A percentile compares a stretch with the other conserved stretches of the same genome.
These are phyloP conservation scores for Aspergillus cavernicola DNA, from an alignment of 495 filamentous ascomycete genomes.

Conservation along the genomic window DNA sequence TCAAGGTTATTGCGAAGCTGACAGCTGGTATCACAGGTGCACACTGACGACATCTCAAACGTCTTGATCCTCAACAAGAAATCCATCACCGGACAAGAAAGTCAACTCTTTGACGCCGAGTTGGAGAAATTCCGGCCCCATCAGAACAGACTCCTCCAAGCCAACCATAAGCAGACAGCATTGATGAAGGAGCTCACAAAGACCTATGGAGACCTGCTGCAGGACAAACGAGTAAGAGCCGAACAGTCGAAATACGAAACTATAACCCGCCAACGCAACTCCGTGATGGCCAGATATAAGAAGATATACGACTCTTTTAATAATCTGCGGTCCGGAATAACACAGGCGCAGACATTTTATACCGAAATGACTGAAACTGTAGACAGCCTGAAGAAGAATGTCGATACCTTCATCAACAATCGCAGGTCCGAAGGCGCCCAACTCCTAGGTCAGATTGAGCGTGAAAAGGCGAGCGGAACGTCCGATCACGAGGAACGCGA, in stretches of 20 bases:
- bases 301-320: conserved; percentile 90
- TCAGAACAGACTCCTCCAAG: conserved; percentile 84
- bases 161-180: conserved; percentile 87
- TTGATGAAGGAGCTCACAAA: conserved; percentile 93
- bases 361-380: conserved; percentile 93
- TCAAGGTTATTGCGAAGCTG: conserved; percentile 4
- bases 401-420: conserved; percentile 95
- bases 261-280: conserved; percentile 75
- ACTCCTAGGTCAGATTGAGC: conserved; percentile 82
- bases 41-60: conserved; percentile 94
- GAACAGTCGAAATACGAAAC: conserved; percentile 93
- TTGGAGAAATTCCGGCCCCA: conserved; percentile 95
- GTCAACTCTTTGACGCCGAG: conserved; percentile 85
- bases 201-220: conserved; percentile 81
- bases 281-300: conserved; percentile 83
- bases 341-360: conserved; percentile 88
- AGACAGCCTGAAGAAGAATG: conserved; percentile 92
- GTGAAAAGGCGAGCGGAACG: conserved; percentile 62
- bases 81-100: conserved; percentile 77
- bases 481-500: conserved; percentile 78
- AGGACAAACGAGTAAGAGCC: conserved; percentile 88
- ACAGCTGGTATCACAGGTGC: conserved; percentile 56
- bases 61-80: conserved; percentile 97
- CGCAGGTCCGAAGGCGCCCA: conserved; percentile 87
- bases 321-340: conserved; percentile 79